Conservation (phyloP, 129 eudicot genomes). For the Artemisia argyi region DNA sequence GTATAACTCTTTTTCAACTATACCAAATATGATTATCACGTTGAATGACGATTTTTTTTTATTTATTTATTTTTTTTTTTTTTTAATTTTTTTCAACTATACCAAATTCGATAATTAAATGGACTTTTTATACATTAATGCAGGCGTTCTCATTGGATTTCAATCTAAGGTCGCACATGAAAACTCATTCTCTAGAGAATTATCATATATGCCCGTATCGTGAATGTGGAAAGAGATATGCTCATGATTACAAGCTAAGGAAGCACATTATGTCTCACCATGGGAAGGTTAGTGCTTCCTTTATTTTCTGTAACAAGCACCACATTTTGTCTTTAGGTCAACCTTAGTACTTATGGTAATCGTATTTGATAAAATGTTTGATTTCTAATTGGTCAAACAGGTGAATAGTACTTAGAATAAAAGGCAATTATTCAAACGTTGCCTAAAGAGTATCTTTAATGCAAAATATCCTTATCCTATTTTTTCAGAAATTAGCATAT, state of each 20-base stretch:
- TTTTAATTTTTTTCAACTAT: neutral
- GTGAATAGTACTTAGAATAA: too few relatives aligned
- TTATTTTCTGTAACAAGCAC: constrained; percentile 6
- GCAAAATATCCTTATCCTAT: too few relatives aligned
- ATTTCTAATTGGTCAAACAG: too few relatives aligned
- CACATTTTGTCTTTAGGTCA: constrained; percentile 10
- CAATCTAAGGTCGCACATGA: constrained; percentile 92
- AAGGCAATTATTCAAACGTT: too few relatives aligned
- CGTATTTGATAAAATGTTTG: neutral
- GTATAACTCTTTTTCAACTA: neutral
- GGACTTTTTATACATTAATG: constrained; percentile 5
- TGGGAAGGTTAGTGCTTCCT: constrained; percentile 63
- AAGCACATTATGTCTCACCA: constrained; percentile 86
- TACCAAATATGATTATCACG: neutral
- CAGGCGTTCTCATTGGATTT: constrained; percentile 99
- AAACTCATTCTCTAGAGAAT: constrained; percentile 94
- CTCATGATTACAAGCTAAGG: constrained; percentile 93
- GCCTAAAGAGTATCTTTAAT: too few relatives aligned
- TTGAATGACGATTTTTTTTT: neutral
- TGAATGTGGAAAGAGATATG: constrained; percentile 94
- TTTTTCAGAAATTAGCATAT: too few relatives aligned
- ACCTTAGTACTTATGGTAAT: neutral
- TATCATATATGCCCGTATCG: constrained; percentile 88
- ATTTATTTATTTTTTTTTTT: too few relatives aligned
- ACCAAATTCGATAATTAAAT: neutral